phyloP scores from a whole-genome alignment of 371 early-diverging fungal genomes.

The Catenaria anguillulae region DNA sequence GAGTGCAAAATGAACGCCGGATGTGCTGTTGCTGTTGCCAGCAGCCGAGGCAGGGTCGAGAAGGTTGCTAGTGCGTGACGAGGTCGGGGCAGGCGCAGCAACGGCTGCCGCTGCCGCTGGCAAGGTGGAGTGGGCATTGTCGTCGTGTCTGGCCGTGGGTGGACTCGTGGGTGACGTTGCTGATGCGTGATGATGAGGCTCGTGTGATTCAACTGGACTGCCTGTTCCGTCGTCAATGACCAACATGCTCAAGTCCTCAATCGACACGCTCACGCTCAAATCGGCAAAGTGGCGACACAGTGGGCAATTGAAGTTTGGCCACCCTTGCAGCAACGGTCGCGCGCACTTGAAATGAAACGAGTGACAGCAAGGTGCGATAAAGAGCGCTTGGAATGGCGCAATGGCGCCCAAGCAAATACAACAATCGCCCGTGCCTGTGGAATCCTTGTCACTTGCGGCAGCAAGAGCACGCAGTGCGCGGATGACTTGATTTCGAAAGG shows the following conservation, averaged over 20 bases:
- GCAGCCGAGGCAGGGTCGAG: too few species aligned
- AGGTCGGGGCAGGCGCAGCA: too few species aligned
- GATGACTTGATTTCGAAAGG: constrained; percentile 3
- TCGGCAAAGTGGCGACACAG: constrained; percentile 87
- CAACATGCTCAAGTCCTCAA: constrained; percentile 21
- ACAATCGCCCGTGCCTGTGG: constrained; percentile 47
- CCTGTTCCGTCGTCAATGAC: not conserved
- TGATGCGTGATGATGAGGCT: too few species aligned
- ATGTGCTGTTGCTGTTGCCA: too few species aligned
- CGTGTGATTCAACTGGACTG: too few species aligned
- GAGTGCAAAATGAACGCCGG: too few species aligned
- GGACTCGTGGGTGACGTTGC: too few species aligned
- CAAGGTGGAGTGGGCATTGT: too few species aligned
- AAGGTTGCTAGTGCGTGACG: too few species aligned
- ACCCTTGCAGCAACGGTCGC: constrained; percentile 48
- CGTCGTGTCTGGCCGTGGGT: too few species aligned
- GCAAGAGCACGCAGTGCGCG: not conserved
- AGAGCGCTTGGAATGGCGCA: constrained; percentile 80
- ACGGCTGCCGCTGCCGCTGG: too few species aligned
- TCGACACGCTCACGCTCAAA: constrained; percentile 66
- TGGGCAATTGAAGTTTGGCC: constrained; percentile 76
- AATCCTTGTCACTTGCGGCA: not conserved
- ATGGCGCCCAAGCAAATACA: constrained; percentile 86
- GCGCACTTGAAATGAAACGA: constrained; percentile 92
- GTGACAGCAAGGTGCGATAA: constrained; percentile 87